These are phyloP conservation scores for Lipomyces oligophaga DNA, from an alignment of 805 yeast genomes.

Conservation along the genomic window DNA sequence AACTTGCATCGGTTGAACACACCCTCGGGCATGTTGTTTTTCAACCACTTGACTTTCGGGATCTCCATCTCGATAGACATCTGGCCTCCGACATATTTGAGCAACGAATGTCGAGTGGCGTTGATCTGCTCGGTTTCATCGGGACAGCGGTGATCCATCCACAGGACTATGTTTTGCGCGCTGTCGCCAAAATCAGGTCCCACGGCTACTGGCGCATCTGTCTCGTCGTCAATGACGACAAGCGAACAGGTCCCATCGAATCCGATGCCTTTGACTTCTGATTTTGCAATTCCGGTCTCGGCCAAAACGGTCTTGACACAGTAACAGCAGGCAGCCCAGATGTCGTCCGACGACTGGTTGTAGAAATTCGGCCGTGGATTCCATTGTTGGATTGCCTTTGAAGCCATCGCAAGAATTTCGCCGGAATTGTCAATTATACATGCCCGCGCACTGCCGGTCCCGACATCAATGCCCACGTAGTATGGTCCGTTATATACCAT, in stretches of 20 bases:
- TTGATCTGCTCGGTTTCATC: slow-evolving; percentile 77
- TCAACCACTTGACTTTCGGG: slow-evolving; percentile 96
- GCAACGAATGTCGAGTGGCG: slow-evolving; percentile 68
- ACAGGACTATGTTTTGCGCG: slow-evolving; percentile 78
- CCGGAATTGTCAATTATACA: slow-evolving; percentile 83
- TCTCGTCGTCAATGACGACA: slow-evolving; percentile 65
- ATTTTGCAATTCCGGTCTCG: slow-evolving; percentile 69
- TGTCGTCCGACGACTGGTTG: slow-evolving; percentile 79
- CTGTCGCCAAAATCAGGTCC: slow-evolving; percentile 75
- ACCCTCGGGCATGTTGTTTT: slow-evolving; percentile 68
- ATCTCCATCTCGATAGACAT: slow-evolving; percentile 99
- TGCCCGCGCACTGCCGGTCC: slow-evolving; percentile 97
- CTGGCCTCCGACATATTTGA: slow-evolving; percentile 92
- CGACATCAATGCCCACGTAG: slow-evolving; percentile 87
- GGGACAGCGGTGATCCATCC: slow-evolving; percentile 98
- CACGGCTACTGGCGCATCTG: slow-evolving; percentile 73
- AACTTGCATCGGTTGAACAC: slow-evolving; percentile 64
- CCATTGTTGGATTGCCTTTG: slow-evolving; percentile 68
- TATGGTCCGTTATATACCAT: slow-evolving; percentile 32
- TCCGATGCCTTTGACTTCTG: slow-evolving; percentile 77
- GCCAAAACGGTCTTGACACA: slow-evolving; percentile 72
- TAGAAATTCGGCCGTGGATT: slow-evolving; percentile 48
- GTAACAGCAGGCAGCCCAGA: slow-evolving; percentile 81
- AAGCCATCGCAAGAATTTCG: slow-evolving; percentile 65
- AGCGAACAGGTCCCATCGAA: slow-evolving; percentile 97